A percentile compares a stretch with the other conserved stretches of the same genome.
phyloP scores from a whole-genome alignment of 139 green algal species.

The Chlorella sp. region DNA sequence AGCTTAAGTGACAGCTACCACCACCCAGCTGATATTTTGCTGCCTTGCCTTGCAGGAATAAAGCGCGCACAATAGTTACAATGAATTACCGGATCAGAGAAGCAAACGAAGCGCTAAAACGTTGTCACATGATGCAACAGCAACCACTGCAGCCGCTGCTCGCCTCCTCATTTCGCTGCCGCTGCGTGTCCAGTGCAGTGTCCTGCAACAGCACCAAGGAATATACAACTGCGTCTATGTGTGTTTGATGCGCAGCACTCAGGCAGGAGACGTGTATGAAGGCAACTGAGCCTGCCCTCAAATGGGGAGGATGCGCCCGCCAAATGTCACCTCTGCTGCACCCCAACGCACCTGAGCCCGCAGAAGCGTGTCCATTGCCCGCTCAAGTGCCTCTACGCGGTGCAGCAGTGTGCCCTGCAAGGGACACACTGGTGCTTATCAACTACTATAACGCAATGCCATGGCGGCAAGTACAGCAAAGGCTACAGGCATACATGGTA shows the following conservation, averaged over 20 bases:
- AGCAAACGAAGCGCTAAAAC: too few relatives aligned
- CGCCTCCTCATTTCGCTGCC: not conserved
- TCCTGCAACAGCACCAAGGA: not conserved
- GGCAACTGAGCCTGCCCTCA: not conserved
- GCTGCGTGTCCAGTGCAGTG: not conserved
- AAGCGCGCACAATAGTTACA: too few relatives aligned
- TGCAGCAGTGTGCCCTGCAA: constrained; percentile 66
- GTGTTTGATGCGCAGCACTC: not conserved
- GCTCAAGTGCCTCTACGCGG: constrained; percentile 60
- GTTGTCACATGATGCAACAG: constrained; percentile 36
- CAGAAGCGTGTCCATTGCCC: constrained; percentile 51
- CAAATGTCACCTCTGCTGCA: not conserved
- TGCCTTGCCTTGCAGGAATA: too few relatives aligned
- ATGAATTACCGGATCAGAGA: too few relatives aligned
- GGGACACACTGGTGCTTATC: not conserved
- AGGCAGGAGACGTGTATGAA: not conserved
- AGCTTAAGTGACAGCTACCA: too few relatives aligned
- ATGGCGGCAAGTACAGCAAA: not conserved
- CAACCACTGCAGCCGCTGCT: constrained; percentile 5
- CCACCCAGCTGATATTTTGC: too few relatives aligned
- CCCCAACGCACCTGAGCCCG: constrained; percentile 34
- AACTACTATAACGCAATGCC: not conserved
- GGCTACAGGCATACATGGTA: not conserved
- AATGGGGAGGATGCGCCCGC: not conserved
- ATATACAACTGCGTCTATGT: not conserved